Conservation (phyloP, 306 rosid species). For the Casuarina equisetifolia region DNA sequence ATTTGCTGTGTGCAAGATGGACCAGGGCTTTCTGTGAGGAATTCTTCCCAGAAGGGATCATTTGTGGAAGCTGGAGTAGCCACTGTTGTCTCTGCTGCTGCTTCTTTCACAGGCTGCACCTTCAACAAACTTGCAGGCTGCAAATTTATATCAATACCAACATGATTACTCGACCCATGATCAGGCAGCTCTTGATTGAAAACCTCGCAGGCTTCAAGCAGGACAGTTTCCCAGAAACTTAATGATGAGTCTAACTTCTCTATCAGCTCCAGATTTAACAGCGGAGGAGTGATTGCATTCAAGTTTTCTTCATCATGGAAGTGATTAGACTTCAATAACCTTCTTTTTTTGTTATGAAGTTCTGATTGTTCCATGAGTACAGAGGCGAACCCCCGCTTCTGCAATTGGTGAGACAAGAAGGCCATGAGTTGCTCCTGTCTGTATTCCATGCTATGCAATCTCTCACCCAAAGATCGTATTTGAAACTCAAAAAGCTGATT, state of each 20-base stretch:
- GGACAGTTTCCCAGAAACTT: conserved; percentile 28
- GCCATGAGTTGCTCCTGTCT: conserved; percentile 22
- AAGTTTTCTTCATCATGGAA: conserved; percentile 15
- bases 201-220: conserved; percentile 13
- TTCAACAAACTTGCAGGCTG: conserved; percentile 16
- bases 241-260: conserved; percentile 36
- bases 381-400: conserved; percentile 29
- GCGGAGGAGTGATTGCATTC: conserved; percentile 21
- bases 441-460: conserved; percentile 30
- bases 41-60: conserved; percentile 44
- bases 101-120: conserved; percentile 6
- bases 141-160: conserved; percentile 31
- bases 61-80: conserved; percentile 21
- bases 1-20: conserved; percentile 15
- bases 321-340: conserved; percentile 27
- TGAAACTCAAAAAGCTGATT: conserved; percentile 30
- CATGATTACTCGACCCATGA: not conserved
- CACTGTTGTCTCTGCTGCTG: not conserved
- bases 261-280: conserved; percentile 17
- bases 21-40: conserved; percentile 40
- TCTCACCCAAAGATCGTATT: conserved; percentile 20
- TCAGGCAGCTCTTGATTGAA: conserved; percentile 22
- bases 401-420: conserved; percentile 26
- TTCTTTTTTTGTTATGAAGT: conserved; percentile 36
- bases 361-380: conserved; percentile 33